A percentile compares a stretch with the other conserved stretches of the same genome.
phyloP scores from a whole-genome alignment of 352 stramenopile species.

The Phytophthora niederhauseri region DNA sequence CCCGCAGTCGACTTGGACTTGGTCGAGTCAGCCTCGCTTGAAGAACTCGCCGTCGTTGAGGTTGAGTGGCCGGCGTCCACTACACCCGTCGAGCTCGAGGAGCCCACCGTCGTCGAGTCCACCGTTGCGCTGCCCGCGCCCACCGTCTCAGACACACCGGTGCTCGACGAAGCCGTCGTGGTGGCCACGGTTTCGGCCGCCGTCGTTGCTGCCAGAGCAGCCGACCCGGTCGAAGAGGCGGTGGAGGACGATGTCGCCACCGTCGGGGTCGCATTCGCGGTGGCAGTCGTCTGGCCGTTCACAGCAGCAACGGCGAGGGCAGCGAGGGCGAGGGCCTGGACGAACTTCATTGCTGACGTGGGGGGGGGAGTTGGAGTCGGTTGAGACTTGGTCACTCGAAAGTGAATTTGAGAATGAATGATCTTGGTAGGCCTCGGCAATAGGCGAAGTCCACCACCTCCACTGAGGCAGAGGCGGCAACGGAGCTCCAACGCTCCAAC shows the following conservation, averaged over 20 bases:
- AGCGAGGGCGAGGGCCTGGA: background rate
- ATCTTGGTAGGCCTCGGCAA: too few species aligned
- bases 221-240: background rate
- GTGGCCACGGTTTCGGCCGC: background rate
- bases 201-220: background rate
- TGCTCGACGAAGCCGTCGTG: background rate
- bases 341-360: background rate
- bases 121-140: background rate
- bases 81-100: background rate
- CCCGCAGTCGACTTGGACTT: background rate
- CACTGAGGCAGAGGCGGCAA: background rate
- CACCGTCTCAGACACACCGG: background rate
- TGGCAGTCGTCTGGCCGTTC: background rate
- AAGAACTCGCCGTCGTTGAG: constrained; percentile 5
- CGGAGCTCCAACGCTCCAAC: background rate
- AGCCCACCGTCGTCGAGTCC: background rate
- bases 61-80: background rate
- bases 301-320: background rate
- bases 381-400: background rate
- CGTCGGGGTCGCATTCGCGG: background rate
- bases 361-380: background rate
- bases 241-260: background rate
- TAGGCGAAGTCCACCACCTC: background rate
- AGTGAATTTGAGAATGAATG: background rate
- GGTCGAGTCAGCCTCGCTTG: background rate